Evolutionary conservation across 129 eudicot genomes (phyloP), one percentile per base, ranked within the genome.

Genomic region (Solidago caesia): DNA sequence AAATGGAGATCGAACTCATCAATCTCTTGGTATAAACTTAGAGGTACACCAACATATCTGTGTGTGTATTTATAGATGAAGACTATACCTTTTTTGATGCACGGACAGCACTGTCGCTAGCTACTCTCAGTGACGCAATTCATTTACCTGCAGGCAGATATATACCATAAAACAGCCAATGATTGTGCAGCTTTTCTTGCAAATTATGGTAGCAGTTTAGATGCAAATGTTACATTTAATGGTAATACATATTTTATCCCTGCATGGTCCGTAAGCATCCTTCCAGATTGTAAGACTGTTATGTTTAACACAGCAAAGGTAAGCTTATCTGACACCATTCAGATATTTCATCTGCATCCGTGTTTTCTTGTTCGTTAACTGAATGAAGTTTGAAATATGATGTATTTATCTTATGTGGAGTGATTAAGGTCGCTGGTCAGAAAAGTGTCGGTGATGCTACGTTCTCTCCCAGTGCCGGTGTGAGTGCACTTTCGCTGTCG

Each of bases 221-320:
- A 86, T 68, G 97, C 91, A 80, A 86, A 76, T 52, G 95, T 91
- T 43, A 82, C 80, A n/a, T 91, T 91, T 48, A 88, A 85, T 13
- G 91, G 95, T 13, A 82, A 77, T 53, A 80, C 87, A 0, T 91
- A 91, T 77, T 75, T 86, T 71, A 84, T 91, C 42, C 97, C 97
- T 77, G 94, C 97, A 56, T 91, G 95, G 97, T 91, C 97, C 44
- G 91, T 91, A 53, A 91, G 97, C 91, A 82, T 91, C 52, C 91
- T 91, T 70, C 97, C 97, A 26, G 97, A 91, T 64, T 88, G 94
- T 66, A 76, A 80, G 68, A 85, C 78, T 76, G 97, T 85, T 25
- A 58, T 80, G 43, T 84, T 85, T 81, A 91, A 91, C 79, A 91
- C 97, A 52, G 94, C 97, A 10, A 90, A 88, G 91, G 96, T 87